Conservation (phyloP, 1,284 basidiomycete genomes). For the Trametes hirsuta region DNA sequence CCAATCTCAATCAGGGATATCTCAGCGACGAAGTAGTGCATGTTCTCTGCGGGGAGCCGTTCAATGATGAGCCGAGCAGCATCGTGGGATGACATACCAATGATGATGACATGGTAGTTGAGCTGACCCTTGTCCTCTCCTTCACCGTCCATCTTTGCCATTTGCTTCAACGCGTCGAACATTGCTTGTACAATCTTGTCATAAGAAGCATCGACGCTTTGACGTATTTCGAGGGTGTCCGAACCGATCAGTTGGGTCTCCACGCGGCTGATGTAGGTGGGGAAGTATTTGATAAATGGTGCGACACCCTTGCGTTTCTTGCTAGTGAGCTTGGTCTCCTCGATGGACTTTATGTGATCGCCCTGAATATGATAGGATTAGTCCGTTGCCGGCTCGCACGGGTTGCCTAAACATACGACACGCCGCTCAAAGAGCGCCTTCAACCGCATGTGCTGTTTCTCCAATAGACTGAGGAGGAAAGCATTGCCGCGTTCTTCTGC, state of each 20-base stretch:
- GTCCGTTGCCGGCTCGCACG: background rate
- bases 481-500: constrained; percentile 80
- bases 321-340: constrained; percentile 87
- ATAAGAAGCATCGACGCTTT: constrained; percentile 82
- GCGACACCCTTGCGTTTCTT: constrained; percentile 93
- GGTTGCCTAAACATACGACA: constrained; percentile 56
- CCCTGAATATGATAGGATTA: constrained; percentile 47
- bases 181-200: constrained; percentile 87
- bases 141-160: constrained; percentile 91
- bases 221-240: constrained; percentile 79
- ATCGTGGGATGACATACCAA: constrained; percentile 63
- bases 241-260: constrained; percentile 86
- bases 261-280: constrained; percentile 83
- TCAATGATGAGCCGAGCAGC: background rate
- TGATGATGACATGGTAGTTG: constrained; percentile 94
- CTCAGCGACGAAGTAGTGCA: constrained; percentile 91
- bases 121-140: constrained; percentile 95
- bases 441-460: constrained; percentile 82
- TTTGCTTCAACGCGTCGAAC: constrained; percentile 92
- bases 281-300: constrained; percentile 94
- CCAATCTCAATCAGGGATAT: constrained; percentile 71
- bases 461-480: constrained; percentile 75
- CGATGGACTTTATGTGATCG: constrained; percentile 89
- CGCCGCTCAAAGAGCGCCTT: constrained; percentile 77
- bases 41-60: constrained; percentile 74